phyloP scores from a whole-genome alignment of 495 filamentous ascomycete genomes.

The Amorphotheca resinae region DNA sequence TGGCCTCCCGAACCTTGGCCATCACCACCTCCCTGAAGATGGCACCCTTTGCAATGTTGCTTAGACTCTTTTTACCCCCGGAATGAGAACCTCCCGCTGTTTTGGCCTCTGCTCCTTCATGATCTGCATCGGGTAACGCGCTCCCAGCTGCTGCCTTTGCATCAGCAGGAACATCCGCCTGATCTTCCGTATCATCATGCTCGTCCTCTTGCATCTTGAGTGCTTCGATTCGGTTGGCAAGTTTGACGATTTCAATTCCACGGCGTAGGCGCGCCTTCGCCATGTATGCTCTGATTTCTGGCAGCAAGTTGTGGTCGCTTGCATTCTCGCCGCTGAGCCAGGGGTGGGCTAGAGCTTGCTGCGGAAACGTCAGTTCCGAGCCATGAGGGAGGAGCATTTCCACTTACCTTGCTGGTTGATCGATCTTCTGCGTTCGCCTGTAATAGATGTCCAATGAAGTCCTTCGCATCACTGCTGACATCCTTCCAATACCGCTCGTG shows the following conservation, averaged over 20 bases:
- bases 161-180: conserved; percentile 51
- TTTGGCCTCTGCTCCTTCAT: conserved; percentile 12
- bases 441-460: conserved; percentile 77
- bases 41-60: conserved; percentile 67
- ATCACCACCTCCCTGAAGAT: conserved; percentile 98
- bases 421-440: conserved; percentile 68
- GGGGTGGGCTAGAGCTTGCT: conserved; percentile 68
- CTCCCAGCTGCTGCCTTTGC: conserved; percentile 29
- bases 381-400: neutral
- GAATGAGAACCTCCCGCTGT: conserved; percentile 17
- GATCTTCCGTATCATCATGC: conserved; percentile 54
- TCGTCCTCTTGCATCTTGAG: conserved; percentile 95
- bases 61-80: conserved; percentile 54
- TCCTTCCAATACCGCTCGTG: conserved; percentile 98
- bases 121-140: conserved; percentile 23
- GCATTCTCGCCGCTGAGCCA: conserved; percentile 90
- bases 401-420: conserved; percentile 59
- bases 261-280: conserved; percentile 80
- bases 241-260: conserved; percentile 93
- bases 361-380: conserved; percentile 4
- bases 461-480: conserved; percentile 89
- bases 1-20: conserved; percentile 89
- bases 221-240: conserved; percentile 92
- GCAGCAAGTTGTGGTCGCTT: conserved; percentile 89
- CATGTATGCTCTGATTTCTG: conserved; percentile 91